Evolutionary conservation across 2,329 filamentous ascomycete genomes (phyloP).

Genomic region (Didymella exigua): DNA sequence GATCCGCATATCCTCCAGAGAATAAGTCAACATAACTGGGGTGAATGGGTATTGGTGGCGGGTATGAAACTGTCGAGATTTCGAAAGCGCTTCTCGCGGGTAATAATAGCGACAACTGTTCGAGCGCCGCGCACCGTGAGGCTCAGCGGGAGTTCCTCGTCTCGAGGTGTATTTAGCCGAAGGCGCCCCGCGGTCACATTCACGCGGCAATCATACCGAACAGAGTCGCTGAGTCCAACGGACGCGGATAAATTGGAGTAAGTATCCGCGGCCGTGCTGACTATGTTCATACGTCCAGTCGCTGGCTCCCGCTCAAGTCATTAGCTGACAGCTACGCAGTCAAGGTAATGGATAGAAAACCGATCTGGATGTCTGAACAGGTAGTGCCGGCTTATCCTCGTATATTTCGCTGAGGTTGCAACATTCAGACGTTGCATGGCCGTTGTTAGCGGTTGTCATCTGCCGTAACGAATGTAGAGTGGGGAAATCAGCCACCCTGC

Average conservation of each 20-base stretch:
- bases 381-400: constrained; percentile 7
- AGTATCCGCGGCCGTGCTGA: constrained; percentile 17
- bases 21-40: background rate
- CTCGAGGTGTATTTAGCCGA: constrained; percentile 5
- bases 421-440: background rate
- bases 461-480: background rate
- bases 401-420: background rate
- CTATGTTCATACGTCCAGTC: background rate
- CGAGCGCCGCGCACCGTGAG: background rate
- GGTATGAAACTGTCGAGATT: background rate
- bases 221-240: background rate
- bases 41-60: background rate
- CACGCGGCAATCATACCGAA: constrained; percentile 3
- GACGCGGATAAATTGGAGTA: constrained; percentile 3
- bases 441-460: background rate
- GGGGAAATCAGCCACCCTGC: background rate
- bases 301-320: background rate
- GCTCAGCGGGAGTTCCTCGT: constrained; percentile 2
- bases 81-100: background rate
- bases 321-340: background rate
- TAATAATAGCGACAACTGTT: background rate
- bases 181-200: background rate
- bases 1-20: background rate
- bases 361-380: background rate
- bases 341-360: constrained; percentile 1